Evolutionary conservation across 371 early-diverging fungal genomes (phyloP).

Genomic region (Rhizopus stolonifer): DNA sequence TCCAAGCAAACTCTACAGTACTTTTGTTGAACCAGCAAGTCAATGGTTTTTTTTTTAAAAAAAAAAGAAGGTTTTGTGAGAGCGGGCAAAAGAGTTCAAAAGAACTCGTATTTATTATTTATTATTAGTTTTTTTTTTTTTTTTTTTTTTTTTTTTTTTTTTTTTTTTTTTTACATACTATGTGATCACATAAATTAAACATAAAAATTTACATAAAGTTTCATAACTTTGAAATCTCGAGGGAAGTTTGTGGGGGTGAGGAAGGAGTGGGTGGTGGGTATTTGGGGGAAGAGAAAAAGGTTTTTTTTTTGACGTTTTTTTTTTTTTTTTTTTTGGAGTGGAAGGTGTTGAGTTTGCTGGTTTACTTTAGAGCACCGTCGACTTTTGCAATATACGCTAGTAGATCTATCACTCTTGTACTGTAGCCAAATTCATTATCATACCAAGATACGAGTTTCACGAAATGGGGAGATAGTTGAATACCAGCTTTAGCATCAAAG

Average conservation of each 20-base stretch:
- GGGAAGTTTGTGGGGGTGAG: no score
- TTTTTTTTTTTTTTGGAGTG: no score
- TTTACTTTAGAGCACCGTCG: conserved; percentile 32
- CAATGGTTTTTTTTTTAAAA: no score
- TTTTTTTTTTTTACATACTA: conserved; percentile 5
- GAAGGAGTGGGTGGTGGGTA: background rate
- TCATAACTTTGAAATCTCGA: no score
- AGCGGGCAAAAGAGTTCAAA: no score
- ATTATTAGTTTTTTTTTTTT: no score
- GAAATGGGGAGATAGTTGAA: conserved; percentile 93
- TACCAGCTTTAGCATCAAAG: conserved; percentile 98
- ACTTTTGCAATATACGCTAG: conserved; percentile 67
- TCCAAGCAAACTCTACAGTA: no score
- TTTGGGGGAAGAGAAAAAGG: conserved; percentile 1
- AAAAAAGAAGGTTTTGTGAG: no score
- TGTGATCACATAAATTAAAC: conserved; percentile 19
- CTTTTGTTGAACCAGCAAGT: no score
- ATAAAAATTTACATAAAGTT: conserved; percentile 4
- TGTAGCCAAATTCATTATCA: conserved; percentile 93
- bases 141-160: no score
- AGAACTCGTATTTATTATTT: no score
- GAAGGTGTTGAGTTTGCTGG: conserved; percentile 1
- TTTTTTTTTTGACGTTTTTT: conserved; percentile 13
- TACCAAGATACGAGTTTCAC: conserved; percentile 92
- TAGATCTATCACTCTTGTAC: conserved; percentile 79